Evolutionary conservation across 2,329 filamentous ascomycete genomes (phyloP), one percentile per base, ranked within the genome.

Genomic region (Helicocarpus griseus): DNA sequence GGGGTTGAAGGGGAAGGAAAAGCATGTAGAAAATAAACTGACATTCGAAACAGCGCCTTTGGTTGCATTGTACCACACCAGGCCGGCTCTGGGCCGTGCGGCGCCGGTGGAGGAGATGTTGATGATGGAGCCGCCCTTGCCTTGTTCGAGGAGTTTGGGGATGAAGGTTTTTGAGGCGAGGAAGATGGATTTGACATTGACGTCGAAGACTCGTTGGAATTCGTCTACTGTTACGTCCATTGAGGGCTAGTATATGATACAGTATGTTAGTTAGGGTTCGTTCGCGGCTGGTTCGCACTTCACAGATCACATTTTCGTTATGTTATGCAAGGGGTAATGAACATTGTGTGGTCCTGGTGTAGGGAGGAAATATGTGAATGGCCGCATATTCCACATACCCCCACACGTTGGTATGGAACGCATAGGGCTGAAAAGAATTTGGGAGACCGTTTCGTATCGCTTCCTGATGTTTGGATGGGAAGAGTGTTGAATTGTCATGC

Each of bases 21-120:
- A 38, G 35, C 19, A 46, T 14, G 22, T 24, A 17, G 33, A 28
- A 36, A 31, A 21, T 29, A n/a, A 13, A 57, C 65, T 46, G 50
- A 71, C 70, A 56, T 73, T 73, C 11, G 69, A 67, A 26, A 73
- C 70, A 17, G 71, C 71, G 2, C 64, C 70, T 60, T 73, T 73
- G 21, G 65, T 68, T 0, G 70, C 65, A 61, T 73, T 73, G 54
- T 73, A 73, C 71, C 71, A 73, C 14, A 73, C 70, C 51, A 74
- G 56, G 0, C 71, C 71, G 0, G 70, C 69, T 9, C 71, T 58
- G 2, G 71, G 71, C 40, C 71, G 63, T 53, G 61, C 63, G 5
- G 70, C 70, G 3, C 70, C 71, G 14, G 70, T 71, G 3, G 66
- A 70, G 5, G 70, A 71, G 47, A 74, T 68, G 55, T 74, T 73